Percentiles rank a stretch among this genome's conserved stretches.
Evolutionary conservation across 116 monocot species (phyloP).

Genomic region (Dioscorea cayenensis): DNA sequence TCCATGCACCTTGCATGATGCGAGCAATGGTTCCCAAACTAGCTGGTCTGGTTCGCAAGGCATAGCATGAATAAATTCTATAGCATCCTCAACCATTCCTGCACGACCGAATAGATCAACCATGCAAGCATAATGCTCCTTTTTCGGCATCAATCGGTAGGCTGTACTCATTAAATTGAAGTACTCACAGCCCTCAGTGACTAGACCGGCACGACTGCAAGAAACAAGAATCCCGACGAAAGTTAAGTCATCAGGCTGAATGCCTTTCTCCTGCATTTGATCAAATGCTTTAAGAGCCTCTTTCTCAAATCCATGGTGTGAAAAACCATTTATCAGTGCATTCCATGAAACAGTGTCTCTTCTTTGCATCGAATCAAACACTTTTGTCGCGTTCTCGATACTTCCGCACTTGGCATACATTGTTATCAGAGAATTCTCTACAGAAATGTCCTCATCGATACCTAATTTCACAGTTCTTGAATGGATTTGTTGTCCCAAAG

Average conservation of each 20-base stretch:
- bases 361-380: constrained; percentile 14
- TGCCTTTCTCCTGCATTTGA: constrained; percentile 22
- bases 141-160: constrained; percentile 36
- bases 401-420: constrained; percentile 38
- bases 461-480: constrained; percentile 31
- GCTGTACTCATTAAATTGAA: constrained; percentile 28
- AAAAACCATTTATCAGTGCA: constrained; percentile 21
- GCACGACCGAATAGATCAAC: constrained; percentile 62
- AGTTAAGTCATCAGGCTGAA: constrained; percentile 22
- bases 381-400: constrained; percentile 1
- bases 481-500: constrained; percentile 41
- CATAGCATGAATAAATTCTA: constrained; percentile 43
- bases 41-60: constrained; percentile 29
- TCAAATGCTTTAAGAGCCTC: constrained; percentile 16
- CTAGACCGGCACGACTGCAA: constrained; percentile 18
- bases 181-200: constrained; percentile 18
- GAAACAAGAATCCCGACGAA: constrained; percentile 14
- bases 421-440: constrained; percentile 29
- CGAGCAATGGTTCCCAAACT: constrained; percentile 58
- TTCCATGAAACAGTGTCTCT: constrained; percentile 27
- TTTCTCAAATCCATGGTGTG: constrained; percentile 20
- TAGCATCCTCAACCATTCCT: constrained; percentile 42
- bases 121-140: constrained; percentile 67
- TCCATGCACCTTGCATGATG: constrained; percentile 50
- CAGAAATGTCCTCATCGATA: constrained; percentile 21